Conservation (phyloP, 345 rosid species). For the Excoecaria cochinchinensis region DNA sequence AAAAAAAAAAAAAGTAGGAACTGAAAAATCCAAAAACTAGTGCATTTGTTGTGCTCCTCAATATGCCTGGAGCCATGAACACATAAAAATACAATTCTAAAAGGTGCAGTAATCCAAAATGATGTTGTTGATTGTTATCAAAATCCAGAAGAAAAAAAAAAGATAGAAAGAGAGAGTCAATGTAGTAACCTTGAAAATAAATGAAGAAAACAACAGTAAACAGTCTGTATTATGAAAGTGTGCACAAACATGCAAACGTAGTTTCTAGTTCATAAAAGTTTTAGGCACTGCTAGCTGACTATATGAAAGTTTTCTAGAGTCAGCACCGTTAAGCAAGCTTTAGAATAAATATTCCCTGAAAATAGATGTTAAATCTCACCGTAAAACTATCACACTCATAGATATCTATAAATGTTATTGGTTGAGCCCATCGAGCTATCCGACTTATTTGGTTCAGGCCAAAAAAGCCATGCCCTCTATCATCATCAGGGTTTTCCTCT, state of each 20-base stretch:
- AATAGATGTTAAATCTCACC: slow-evolving; percentile 31
- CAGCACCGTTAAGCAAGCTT: background rate
- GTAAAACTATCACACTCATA: slow-evolving; percentile 72
- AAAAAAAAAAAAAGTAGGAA: background rate
- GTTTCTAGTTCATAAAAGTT: background rate
- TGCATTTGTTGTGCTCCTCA: background rate
- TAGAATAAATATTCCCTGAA: too few species aligned
- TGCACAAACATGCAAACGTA: background rate
- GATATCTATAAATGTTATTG: slow-evolving; percentile 76
- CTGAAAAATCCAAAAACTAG: background rate
- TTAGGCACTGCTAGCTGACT: background rate
- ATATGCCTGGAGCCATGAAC: background rate
- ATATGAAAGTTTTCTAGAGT: background rate
- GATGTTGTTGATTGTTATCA: background rate
- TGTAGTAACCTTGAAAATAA: background rate
- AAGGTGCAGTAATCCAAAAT: background rate
- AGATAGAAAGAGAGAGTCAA: too few species aligned
- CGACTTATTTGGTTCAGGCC: slow-evolving; percentile 48
- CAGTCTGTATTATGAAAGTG: background rate
- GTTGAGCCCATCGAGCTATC: slow-evolving; percentile 82
- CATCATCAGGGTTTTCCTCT: slow-evolving; percentile 71
- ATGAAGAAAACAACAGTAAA: background rate
- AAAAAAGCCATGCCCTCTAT: slow-evolving; percentile 75
- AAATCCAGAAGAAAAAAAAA: too few species aligned
- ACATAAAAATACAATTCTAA: background rate